A percentile compares a stretch with the other conserved stretches of the same genome.
phyloP scores from a whole-genome alignment of 345 rosid species.

The Raphanus raphanistrum region DNA sequence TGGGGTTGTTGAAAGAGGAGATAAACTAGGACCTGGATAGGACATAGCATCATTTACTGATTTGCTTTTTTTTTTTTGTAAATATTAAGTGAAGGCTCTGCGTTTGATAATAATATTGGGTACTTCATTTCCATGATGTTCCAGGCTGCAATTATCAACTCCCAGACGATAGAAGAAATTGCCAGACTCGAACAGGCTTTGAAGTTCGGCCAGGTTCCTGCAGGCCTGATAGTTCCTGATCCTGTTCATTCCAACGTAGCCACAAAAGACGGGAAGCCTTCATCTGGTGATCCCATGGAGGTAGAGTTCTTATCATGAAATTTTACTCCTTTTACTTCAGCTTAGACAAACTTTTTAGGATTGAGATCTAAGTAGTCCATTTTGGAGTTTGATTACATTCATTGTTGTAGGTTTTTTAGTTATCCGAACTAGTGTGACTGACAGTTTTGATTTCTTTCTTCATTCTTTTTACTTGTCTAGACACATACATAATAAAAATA shows the following conservation, averaged over 20 bases:
- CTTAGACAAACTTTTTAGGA: not conserved
- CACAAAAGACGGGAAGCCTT: conserved; percentile 41
- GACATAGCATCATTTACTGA: not conserved
- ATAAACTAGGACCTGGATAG: no score
- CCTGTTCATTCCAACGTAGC: conserved; percentile 19
- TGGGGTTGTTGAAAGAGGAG: no score
- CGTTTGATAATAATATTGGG: conserved; percentile 17
- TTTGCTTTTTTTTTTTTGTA: conserved; percentile 6
- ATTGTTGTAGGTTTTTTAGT: not conserved
- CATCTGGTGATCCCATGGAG: conserved; percentile 62
- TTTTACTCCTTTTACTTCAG: not conserved
- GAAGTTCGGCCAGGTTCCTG: conserved; percentile 91
- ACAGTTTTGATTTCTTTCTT: no score
- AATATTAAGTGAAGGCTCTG: not conserved
- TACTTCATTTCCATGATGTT: conserved; percentile 36
- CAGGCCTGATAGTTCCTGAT: conserved; percentile 64
- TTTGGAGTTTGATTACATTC: not conserved
- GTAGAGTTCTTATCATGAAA: conserved; percentile 6
- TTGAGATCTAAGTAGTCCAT: not conserved
- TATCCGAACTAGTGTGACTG: no score
- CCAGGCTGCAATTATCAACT: conserved; percentile 98
- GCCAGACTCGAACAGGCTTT: conserved; percentile 97
- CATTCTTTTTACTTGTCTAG: no score
- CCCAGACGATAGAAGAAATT: conserved; percentile 99
- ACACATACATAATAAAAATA: no score